Evolutionary conservation across 2,329 filamentous ascomycete genomes (phyloP).

Genomic region (Madurella mycetomatis): DNA sequence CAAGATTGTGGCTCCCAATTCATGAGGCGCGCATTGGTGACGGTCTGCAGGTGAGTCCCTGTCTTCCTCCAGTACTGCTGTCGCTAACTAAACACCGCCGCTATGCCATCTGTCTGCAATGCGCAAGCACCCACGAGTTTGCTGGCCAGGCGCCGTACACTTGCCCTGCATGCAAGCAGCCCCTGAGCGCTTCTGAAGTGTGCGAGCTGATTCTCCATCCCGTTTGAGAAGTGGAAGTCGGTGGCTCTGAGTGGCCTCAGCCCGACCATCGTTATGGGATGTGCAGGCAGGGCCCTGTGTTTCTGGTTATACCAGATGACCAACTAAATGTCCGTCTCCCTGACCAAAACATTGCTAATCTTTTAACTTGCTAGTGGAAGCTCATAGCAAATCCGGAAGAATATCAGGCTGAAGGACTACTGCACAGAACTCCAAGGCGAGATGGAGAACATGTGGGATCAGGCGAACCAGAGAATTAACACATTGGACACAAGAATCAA

Average conservation of each 20-base stretch:
- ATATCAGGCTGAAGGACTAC: constrained; percentile 18
- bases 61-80: not conserved
- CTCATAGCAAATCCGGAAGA: constrained; percentile 13
- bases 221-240: constrained; percentile 85
- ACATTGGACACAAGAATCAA: constrained; percentile 18
- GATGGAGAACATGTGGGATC: constrained; percentile 18
- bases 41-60: constrained; percentile 69
- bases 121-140: constrained; percentile 63
- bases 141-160: constrained; percentile 47
- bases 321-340: constrained; percentile 67
- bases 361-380: constrained; percentile 16
- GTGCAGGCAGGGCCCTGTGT: constrained; percentile 69
- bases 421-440: constrained; percentile 14
- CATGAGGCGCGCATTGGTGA: constrained; percentile 70
- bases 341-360: not conserved
- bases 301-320: constrained; percentile 87
- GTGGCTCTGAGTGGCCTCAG: constrained; percentile 78
- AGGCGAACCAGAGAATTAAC: constrained; percentile 19
- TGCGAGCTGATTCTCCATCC: constrained; percentile 64
- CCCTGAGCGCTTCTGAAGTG: constrained; percentile 65
- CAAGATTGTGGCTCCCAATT: constrained; percentile 70
- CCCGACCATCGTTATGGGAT: constrained; percentile 80
- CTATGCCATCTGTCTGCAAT: constrained; percentile 80
- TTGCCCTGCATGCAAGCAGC: constrained; percentile 73
- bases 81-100: constrained; percentile 38